phyloP scores from a whole-genome alignment of 768 basidiomycete species.

The Termitomyces eurrhizus region DNA sequence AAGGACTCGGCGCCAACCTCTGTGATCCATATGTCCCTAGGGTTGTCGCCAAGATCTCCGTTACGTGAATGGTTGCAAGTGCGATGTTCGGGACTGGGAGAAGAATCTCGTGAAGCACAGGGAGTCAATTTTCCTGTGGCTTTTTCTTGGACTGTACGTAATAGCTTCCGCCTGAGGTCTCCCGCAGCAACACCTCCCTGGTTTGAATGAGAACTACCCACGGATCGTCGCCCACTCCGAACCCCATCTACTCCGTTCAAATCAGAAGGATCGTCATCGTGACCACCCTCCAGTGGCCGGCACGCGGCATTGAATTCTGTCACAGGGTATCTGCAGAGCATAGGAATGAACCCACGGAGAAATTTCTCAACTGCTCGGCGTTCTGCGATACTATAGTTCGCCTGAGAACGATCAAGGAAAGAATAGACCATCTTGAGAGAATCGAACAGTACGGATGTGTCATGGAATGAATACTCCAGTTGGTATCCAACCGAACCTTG shows the following conservation, averaged over 20 bases:
- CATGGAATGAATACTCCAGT: slow-evolving; percentile 73
- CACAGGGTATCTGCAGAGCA: slow-evolving; percentile 67
- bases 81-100: slow-evolving; percentile 32
- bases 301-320: slow-evolving; percentile 66
- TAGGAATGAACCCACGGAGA: slow-evolving; percentile 78
- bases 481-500: slow-evolving; percentile 59
- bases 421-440: slow-evolving; percentile 85
- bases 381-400: slow-evolving; percentile 70
- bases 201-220: slow-evolving; percentile 34
- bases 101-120: slow-evolving; percentile 38
- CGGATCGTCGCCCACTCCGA: slow-evolving; percentile 45
- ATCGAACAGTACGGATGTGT: slow-evolving; percentile 81
- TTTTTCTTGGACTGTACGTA: slow-evolving; percentile 69
- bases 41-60: slow-evolving; percentile 26
- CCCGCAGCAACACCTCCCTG: slow-evolving; percentile 48
- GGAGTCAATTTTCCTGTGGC: slow-evolving; percentile 31
- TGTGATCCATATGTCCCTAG: slow-evolving; percentile 58
- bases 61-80: slow-evolving; percentile 25
- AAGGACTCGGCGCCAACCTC: slow-evolving; percentile 35
- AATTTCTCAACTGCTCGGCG: slow-evolving; percentile 82
- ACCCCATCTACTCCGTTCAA: slow-evolving; percentile 27
- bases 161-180: slow-evolving; percentile 77
- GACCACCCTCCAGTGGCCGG: slow-evolving; percentile 48
- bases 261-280: slow-evolving; percentile 38
- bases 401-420: slow-evolving; percentile 85